Conservation (phyloP, 1,284 basidiomycete genomes). For the Cryptococcus depauperatus region DNA sequence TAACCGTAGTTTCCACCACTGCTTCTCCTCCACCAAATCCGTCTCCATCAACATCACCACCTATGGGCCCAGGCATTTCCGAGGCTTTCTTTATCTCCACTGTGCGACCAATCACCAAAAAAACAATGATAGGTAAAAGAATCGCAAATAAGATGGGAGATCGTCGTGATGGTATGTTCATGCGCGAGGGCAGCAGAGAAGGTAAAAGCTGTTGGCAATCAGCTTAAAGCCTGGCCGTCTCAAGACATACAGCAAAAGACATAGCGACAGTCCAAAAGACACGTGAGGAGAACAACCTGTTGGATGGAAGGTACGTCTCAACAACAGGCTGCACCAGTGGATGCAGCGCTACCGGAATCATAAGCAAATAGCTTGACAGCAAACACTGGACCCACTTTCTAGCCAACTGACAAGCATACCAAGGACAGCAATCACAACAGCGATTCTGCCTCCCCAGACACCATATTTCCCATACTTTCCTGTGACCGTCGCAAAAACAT, state of each 20-base stretch:
- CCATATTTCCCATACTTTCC: conserved; percentile 34
- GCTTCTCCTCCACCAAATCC: not conserved
- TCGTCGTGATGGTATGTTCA: conserved; percentile 21
- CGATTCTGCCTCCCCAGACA: conserved; percentile 30
- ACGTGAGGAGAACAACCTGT: conserved; percentile 23
- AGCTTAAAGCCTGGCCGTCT: not conserved
- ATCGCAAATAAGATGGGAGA: conserved; percentile 29
- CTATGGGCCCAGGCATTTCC: conserved; percentile 33
- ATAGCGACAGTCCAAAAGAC: conserved; percentile 35
- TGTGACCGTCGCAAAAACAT: conserved; percentile 37
- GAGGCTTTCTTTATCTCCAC: conserved; percentile 39
- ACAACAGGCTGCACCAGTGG: conserved; percentile 34
- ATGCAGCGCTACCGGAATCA: conserved; percentile 25
- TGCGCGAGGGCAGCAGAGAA: conserved; percentile 33
- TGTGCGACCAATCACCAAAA: conserved; percentile 42
- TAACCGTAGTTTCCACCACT: conserved; percentile 3
- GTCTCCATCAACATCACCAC: conserved; percentile 3
- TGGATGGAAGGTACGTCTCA: conserved; percentile 24
- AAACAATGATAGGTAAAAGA: conserved; percentile 38
- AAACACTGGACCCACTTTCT: conserved; percentile 24
- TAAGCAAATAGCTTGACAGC: conserved; percentile 3
- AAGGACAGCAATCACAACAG: conserved; percentile 30
- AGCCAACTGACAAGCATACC: conserved; percentile 38
- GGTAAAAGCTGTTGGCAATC: conserved; percentile 28
- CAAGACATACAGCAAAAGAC: conserved; percentile 24